phyloP scores from a whole-genome alignment of 257 asterid genomes.

The Lavandula angustifolia region DNA sequence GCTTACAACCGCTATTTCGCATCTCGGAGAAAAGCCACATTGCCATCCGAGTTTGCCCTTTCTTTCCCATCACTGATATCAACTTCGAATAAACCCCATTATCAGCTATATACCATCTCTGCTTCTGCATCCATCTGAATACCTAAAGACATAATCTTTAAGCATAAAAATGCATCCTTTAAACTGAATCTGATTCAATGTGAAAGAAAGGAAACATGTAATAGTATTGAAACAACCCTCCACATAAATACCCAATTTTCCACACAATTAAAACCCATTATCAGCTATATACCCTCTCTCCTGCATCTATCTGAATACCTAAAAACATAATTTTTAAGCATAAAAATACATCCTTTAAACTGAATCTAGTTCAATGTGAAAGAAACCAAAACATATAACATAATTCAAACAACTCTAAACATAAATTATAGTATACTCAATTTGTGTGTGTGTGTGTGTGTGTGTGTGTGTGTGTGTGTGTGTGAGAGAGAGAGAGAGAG shows the following conservation, averaged over 20 bases:
- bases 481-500: constrained; percentile 2
- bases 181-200: constrained; percentile 37
- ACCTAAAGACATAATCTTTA: constrained; percentile 44
- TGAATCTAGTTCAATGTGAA: constrained; percentile 46
- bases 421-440: too few relatives aligned
- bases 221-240: not conserved
- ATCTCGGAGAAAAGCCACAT: constrained; percentile 99
- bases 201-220: constrained; percentile 45
- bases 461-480: too few relatives aligned
- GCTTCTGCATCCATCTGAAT: constrained; percentile 99
- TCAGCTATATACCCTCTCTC: constrained; percentile 92
- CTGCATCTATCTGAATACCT: constrained; percentile 99
- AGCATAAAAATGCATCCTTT: constrained; percentile 17
- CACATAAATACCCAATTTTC: not conserved
- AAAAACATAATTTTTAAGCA: constrained; percentile 8
- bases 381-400: constrained; percentile 41
- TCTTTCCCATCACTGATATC: constrained; percentile 94
- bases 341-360: constrained; percentile 7
- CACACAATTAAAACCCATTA: constrained; percentile 56
- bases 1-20: constrained; percentile 94
- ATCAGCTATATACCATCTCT: constrained; percentile 91
- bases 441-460: too few relatives aligned
- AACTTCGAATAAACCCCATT: constrained; percentile 92
- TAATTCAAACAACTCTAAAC: not conserved
- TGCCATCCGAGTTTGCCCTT: constrained; percentile 92